phyloP scores from a whole-genome alignment of 2,329 filamentous ascomycete species.

The Penicillium fuscoglaucum region DNA sequence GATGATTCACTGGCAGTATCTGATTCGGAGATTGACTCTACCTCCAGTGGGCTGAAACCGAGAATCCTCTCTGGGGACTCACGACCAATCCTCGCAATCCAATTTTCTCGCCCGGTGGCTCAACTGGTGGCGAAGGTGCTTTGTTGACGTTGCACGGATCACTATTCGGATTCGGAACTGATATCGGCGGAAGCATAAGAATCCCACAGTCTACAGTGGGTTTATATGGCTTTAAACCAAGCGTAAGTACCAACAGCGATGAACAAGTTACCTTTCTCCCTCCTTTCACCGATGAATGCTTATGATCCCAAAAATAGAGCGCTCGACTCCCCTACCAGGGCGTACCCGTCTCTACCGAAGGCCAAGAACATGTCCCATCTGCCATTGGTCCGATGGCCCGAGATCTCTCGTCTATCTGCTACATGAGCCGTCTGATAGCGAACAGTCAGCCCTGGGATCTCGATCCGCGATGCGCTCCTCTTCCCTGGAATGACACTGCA shows the following conservation, averaged over 20 bases:
- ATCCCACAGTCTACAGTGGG: constrained; percentile 53
- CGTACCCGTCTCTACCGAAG: constrained; percentile 61
- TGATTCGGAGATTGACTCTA: background rate
- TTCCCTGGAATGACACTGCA: constrained; percentile 54
- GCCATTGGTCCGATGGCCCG: constrained; percentile 62
- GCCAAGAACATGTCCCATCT: constrained; percentile 65
- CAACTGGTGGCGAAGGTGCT: constrained; percentile 48
- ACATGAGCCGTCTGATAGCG: constrained; percentile 52
- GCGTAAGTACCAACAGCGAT: constrained; percentile 29
- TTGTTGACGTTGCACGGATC: constrained; percentile 46
- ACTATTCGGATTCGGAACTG: constrained; percentile 52
- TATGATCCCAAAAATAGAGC: constrained; percentile 44
- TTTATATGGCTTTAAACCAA: constrained; percentile 52
- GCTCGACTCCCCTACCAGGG: constrained; percentile 59
- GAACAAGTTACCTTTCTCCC: no score
- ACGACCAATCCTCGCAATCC: constrained; percentile 50
- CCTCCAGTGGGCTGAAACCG: constrained; percentile 54
- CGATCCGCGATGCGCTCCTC: constrained; percentile 55
- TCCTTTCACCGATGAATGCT: background rate
- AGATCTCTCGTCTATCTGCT: constrained; percentile 51
- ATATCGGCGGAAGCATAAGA: constrained; percentile 54
- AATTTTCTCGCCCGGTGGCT: constrained; percentile 50
- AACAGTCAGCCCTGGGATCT: constrained; percentile 53
- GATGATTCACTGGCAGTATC: no score
- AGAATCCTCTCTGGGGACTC: constrained; percentile 54